Evolutionary conservation across 257 asterid species (phyloP).

Genomic region (Mentha longifolia): DNA sequence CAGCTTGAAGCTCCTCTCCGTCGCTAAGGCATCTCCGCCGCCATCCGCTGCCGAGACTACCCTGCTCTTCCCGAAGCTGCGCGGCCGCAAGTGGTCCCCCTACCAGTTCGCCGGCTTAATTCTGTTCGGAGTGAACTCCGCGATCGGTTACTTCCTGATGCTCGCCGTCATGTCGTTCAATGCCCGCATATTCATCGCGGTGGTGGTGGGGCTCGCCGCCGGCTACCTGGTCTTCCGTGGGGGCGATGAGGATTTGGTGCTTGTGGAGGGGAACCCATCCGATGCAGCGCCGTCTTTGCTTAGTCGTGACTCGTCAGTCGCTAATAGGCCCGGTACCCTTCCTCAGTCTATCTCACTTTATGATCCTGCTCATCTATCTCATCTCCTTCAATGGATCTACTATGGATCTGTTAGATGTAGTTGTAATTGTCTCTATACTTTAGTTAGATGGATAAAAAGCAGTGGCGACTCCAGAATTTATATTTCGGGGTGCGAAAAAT

Average conservation of each 20-base stretch:
- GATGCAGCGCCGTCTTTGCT: too few species aligned
- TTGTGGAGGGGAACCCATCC: too few species aligned
- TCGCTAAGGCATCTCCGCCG: conserved; percentile 17
- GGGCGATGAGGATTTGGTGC: conserved; percentile 54
- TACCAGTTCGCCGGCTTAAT: conserved; percentile 53
- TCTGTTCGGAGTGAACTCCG: conserved; percentile 70
- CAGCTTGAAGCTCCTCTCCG: conserved; percentile 50
- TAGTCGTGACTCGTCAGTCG: too few species aligned
- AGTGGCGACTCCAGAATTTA: too few species aligned
- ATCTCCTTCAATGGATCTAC: too few species aligned
- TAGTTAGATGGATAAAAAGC: too few species aligned
- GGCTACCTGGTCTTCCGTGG: conserved; percentile 73
- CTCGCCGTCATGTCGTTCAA: conserved; percentile 88
- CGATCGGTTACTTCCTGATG: conserved; percentile 85
- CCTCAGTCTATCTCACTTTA: too few species aligned
- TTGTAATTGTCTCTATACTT: too few species aligned
- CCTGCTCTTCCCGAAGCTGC: conserved; percentile 42
- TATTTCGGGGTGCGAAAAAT: too few species aligned
- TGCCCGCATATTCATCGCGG: conserved; percentile 76
- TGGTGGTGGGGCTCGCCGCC: conserved; percentile 64
- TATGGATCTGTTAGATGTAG: too few species aligned
- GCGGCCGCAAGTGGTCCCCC: conserved; percentile 33
- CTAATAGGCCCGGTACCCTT: too few species aligned
- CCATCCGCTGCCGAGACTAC: conserved; percentile 43
- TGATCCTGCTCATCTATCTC: too few species aligned